These are phyloP conservation scores for Paralagenidium karlingii DNA, from an alignment of 352 stramenopile species.

Conservation along the genomic window DNA sequence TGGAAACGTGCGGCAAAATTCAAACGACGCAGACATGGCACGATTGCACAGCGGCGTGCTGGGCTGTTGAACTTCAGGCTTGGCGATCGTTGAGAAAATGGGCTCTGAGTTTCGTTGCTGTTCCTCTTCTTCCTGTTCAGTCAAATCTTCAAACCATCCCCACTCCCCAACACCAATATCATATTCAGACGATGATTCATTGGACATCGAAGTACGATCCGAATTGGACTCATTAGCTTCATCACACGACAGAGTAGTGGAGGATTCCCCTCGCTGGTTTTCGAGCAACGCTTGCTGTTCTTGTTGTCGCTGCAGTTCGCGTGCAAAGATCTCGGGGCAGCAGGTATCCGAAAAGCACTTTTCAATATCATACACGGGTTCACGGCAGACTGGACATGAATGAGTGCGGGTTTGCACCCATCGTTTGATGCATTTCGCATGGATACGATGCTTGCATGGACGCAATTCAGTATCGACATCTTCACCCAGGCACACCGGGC, in stretches of 20 bases:
- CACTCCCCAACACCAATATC: no score
- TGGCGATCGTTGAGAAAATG: neutral
- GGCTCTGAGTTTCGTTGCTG: slow-evolving; percentile 13
- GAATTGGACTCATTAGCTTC: no score
- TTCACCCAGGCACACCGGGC: slow-evolving; percentile 53
- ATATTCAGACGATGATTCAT: no score
- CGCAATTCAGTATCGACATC: slow-evolving; percentile 62
- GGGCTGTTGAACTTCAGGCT: slow-evolving; percentile 5
- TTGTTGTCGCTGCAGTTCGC: no score
- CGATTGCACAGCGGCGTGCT: slow-evolving; percentile 43
- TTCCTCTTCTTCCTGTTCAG: slow-evolving; percentile 37
- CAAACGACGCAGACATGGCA: slow-evolving; percentile 48
- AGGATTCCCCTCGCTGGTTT: no score
- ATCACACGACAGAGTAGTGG: no score
- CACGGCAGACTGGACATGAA: slow-evolving; percentile 52
- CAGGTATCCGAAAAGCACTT: no score
- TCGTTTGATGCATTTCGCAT: slow-evolving; percentile 71
- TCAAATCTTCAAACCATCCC: slow-evolving; percentile 44
- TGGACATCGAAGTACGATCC: no score
- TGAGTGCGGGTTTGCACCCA: slow-evolving; percentile 52
- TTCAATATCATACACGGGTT: slow-evolving; percentile 38
- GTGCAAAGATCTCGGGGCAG: no score
- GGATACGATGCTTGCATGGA: slow-evolving; percentile 46
- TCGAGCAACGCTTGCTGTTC: no score
- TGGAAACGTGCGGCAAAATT: slow-evolving; percentile 58